phyloP scores from a whole-genome alignment of 768 basidiomycete species.

The Tulasnella sp. region DNA sequence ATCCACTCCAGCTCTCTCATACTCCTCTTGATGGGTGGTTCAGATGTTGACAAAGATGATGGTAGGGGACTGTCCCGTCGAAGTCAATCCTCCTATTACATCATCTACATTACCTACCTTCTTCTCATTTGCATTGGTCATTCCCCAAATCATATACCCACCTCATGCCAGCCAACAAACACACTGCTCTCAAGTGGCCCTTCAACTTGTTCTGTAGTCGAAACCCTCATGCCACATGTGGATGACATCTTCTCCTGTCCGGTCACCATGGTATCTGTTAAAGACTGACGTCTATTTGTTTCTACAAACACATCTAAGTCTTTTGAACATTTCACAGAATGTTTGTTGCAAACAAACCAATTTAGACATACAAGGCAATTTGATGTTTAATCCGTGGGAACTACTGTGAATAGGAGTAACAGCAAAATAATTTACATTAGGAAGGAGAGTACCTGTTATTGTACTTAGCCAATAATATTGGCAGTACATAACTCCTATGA shows the following conservation, averaged over 20 bases:
- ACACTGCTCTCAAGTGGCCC: constrained; percentile 92
- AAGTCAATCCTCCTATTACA: constrained; percentile 84
- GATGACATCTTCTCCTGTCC: constrained; percentile 93
- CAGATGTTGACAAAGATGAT: constrained; percentile 14
- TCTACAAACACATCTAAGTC: no score
- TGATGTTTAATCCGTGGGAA: no score
- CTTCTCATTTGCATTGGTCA: constrained; percentile 87
- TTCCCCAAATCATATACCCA: constrained; percentile 57
- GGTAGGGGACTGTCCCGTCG: constrained; percentile 46
- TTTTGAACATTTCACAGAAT: no score
- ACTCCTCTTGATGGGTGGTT: constrained; percentile 40
- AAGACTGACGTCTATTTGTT: no score
- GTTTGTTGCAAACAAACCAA: no score
- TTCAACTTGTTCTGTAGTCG: constrained; percentile 99
- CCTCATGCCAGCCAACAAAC: constrained; percentile 73
- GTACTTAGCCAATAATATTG: no score
- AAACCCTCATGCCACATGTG: constrained; percentile 80
- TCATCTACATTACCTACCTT: constrained; percentile 88
- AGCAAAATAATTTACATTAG: no score
- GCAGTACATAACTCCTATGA: no score
- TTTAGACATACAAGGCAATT: no score
- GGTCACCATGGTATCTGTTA: constrained; percentile 87
- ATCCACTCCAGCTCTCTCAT: constrained; percentile 40
- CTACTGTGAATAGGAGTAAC: no score
- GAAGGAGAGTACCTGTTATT: no score